Evolutionary conservation across 2,329 filamentous ascomycete genomes (phyloP), one percentile per base, ranked within the genome.

Genomic region (Trichoderma afroharzianum): DNA sequence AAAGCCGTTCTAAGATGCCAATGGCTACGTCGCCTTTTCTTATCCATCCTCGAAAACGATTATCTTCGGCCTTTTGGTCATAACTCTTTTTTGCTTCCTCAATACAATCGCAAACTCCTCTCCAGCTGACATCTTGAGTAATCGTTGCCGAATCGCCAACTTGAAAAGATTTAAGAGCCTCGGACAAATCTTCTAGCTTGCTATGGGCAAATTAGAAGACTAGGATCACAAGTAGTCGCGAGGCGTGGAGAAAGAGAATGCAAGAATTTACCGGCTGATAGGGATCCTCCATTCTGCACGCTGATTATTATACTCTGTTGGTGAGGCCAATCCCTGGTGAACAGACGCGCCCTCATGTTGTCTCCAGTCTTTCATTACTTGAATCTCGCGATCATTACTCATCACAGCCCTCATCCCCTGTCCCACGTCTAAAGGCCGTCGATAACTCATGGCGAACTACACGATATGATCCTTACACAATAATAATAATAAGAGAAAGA

Each of bases 281-380:
- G 67, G 67, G 18, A 69, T 50, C 50, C 67, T 69, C 67, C 67
- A 69, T 36, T 69, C 67, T 21, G 67, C 67, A 18, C 67, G 67
- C 39, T 69, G 67, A 32, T 30, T 61, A 69, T 50, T 69, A 30
- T 69, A 69, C n/a, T 69, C 67, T 7, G 57, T 69, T 62, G 67
- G 67, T 4, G 67, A 69, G 4, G 67, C 55, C 21, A 69, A 18
- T 14, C 67, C 67, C 14, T 53, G 39, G 26, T 69, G 67, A n/a
- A 69, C 57, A 11, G 28, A 15, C 6, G 67, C 67, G 15, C 67
- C 67, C 18, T 62, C 67, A 6, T 30, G 33, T 69, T 69, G 57
- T 28, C 67, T 50, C 67, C 67, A 69, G 36, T 69, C 67, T 28
- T 69, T 62, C 67, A 69, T 69, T 4, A 69, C 57, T 24, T 69